Conservation (phyloP, 106 monocot genomes). For the Vanilla planifolia region DNA sequence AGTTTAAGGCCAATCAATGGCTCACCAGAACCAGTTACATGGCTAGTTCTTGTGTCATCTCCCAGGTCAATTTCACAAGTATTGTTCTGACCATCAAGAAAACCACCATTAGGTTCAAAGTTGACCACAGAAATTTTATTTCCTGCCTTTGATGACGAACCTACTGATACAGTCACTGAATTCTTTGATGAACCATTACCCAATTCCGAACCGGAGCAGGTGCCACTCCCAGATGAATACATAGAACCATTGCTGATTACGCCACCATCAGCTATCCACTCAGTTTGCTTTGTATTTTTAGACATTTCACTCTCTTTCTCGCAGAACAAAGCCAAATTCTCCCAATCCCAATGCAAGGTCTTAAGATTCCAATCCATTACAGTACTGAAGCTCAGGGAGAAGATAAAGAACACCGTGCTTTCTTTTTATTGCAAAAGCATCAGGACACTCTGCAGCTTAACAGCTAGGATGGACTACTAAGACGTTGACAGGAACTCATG, state of each 20-base stretch:
- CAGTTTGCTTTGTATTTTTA: neutral
- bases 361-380: conserved; percentile 43
- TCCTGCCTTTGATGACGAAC: conserved; percentile 28
- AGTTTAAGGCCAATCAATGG: conserved; percentile 55
- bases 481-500: too few relatives aligned
- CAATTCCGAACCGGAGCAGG: conserved; percentile 41
- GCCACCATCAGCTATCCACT: conserved; percentile 16
- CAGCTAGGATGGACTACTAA: too few relatives aligned
- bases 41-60: conserved; percentile 23
- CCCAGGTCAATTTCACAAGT: conserved; percentile 11
- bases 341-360: conserved; percentile 43
- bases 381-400: neutral
- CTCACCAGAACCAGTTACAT: conserved; percentile 20
- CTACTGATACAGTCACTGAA: conserved; percentile 36
- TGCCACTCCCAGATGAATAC: conserved; percentile 19
- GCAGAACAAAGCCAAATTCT: conserved; percentile 19
- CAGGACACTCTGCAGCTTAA: too few relatives aligned
- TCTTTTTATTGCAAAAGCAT: neutral
- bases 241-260: conserved; percentile 23
- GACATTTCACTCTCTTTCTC: conserved; percentile 17
- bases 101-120: conserved; percentile 16
- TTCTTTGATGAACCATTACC: conserved; percentile 45
- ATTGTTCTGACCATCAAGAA: conserved; percentile 16
- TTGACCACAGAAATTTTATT: conserved; percentile 9
- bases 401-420: neutral